Percentiles rank a stretch among this genome's conserved stretches.
Conservation (phyloP, 306 rosid species). For the Aeschynomene evenia region DNA sequence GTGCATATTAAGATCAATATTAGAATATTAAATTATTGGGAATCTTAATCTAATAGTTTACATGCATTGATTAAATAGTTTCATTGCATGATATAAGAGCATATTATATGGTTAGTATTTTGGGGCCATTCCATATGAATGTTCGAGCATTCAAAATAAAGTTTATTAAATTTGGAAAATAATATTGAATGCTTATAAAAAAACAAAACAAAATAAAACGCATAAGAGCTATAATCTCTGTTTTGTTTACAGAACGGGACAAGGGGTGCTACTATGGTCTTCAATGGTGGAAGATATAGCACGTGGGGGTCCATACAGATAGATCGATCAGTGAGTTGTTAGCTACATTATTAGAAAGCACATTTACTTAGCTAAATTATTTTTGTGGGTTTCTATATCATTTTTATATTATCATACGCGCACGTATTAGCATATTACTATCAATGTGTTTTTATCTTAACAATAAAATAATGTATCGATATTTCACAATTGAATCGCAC, state of each 20-base stretch:
- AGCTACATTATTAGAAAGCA: neutral
- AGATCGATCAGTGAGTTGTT: neutral
- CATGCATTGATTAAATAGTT: too few relatives aligned
- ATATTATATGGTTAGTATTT: too few relatives aligned
- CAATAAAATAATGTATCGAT: neutral
- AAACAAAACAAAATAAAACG: neutral
- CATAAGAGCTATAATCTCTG: neutral
- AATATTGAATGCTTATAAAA: neutral
- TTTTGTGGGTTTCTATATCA: neutral
- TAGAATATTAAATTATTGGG: too few relatives aligned
- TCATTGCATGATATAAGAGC: too few relatives aligned
- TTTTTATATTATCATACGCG: neutral
- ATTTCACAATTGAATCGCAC: too few relatives aligned
- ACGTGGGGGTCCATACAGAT: conserved; percentile 24
- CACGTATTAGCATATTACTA: neutral
- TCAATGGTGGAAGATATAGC: conserved; percentile 11
- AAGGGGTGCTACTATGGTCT: neutral
- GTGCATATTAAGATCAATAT: too few relatives aligned
- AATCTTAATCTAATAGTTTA: too few relatives aligned
- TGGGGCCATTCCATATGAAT: too few relatives aligned
- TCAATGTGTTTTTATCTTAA: neutral
- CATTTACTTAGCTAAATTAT: neutral
- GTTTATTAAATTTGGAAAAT: neutral
- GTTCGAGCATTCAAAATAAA: too few relatives aligned
- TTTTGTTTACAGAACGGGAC: neutral